phyloP scores from a whole-genome alignment of 768 basidiomycete genomes.

The Kwoniella newhampshirensis region DNA sequence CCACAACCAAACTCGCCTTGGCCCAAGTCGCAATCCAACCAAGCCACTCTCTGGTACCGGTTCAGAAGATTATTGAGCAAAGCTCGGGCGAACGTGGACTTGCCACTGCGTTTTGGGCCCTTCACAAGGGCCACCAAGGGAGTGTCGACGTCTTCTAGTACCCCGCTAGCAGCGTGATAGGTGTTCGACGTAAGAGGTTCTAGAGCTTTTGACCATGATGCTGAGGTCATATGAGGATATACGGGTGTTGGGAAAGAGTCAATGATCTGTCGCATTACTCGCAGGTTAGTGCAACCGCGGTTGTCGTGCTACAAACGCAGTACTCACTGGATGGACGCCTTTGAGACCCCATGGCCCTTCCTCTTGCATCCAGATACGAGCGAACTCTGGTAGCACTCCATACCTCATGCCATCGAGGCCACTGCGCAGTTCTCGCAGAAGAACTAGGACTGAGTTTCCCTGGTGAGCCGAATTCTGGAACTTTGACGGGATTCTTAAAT shows the following conservation, averaged over 20 bases:
- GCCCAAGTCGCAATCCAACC: slow-evolving; percentile 86
- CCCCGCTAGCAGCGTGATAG: slow-evolving; percentile 21
- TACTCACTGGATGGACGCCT: slow-evolving; percentile 58
- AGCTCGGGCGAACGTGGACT: slow-evolving; percentile 80
- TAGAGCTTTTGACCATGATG: slow-evolving; percentile 51
- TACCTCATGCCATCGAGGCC: slow-evolving; percentile 68
- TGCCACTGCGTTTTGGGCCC: slow-evolving; percentile 83
- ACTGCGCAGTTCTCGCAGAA: slow-evolving; percentile 63
- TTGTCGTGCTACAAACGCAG: slow-evolving; percentile 49
- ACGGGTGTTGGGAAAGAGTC: slow-evolving; percentile 33
- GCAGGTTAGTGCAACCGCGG: background rate
- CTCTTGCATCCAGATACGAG: slow-evolving; percentile 62
- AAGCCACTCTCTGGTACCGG: slow-evolving; percentile 73
- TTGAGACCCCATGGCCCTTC: slow-evolving; percentile 48
- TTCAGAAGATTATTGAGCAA: slow-evolving; percentile 68
- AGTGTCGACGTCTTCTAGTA: background rate
- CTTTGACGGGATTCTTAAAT: slow-evolving; percentile 27
- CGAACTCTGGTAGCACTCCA: slow-evolving; percentile 63
- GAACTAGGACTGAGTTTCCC: slow-evolving; percentile 55
- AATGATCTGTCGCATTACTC: slow-evolving; percentile 34
- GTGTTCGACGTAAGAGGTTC: slow-evolving; percentile 39
- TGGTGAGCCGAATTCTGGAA: too few relatives aligned
- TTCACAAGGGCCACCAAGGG: slow-evolving; percentile 66
- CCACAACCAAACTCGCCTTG: slow-evolving; percentile 91
- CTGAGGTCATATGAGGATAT: slow-evolving; percentile 41